Evolutionary conservation across 1,284 basidiomycete genomes (phyloP).

Genomic region (Ceratobasidium sp.): DNA sequence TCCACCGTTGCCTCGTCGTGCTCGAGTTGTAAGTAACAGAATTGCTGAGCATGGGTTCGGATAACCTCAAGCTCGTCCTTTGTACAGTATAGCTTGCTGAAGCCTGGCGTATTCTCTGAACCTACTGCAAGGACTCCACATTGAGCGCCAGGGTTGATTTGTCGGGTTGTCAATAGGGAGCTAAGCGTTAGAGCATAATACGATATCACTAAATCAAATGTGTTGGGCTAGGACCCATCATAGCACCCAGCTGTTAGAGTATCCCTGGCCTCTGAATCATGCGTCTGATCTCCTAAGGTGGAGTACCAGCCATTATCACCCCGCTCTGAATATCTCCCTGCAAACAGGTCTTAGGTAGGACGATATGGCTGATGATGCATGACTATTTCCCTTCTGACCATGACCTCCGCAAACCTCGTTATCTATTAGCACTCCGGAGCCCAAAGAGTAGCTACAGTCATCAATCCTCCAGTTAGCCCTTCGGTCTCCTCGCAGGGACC

Average conservation of each 20-base stretch:
- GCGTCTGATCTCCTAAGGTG: too few relatives aligned
- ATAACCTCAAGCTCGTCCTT: conserved; percentile 20
- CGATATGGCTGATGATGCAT: too few relatives aligned
- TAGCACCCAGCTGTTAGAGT: neutral
- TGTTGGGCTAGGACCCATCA: neutral
- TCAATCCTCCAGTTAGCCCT: too few relatives aligned
- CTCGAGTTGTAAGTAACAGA: neutral
- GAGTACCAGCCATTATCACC: too few relatives aligned
- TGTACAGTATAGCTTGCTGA: neutral
- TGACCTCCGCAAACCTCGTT: too few relatives aligned
- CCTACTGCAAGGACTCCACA: conserved; percentile 26
- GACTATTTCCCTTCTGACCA: too few relatives aligned
- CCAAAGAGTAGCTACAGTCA: too few relatives aligned
- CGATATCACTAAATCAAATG: conserved; percentile 1
- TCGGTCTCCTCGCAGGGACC: too few relatives aligned
- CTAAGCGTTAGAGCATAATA: neutral
- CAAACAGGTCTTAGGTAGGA: too few relatives aligned
- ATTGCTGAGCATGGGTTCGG: neutral
- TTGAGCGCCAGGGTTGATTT: neutral
- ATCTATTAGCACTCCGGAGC: too few relatives aligned
- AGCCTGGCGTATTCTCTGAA: conserved; percentile 9
- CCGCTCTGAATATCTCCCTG: too few relatives aligned
- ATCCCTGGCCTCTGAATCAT: too few relatives aligned
- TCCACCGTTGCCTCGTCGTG: neutral
- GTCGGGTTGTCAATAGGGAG: neutral